Base-by-base conservation (phyloP, 768 basidiomycete species). In the Royoungia palumana region DNA sequence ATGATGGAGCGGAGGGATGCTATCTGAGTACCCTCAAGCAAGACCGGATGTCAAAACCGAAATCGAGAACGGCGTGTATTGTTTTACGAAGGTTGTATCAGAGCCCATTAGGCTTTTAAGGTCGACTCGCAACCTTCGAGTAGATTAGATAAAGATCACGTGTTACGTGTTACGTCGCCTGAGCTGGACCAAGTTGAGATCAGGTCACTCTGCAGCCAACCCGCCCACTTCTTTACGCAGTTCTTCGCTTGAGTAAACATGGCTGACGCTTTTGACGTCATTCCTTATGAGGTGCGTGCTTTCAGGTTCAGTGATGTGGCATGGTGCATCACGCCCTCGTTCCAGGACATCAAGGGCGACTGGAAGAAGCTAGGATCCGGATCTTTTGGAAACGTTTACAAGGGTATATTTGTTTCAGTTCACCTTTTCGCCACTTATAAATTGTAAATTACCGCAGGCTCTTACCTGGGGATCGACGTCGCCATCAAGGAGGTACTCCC, bases 401-500 rank as follows among this genome's bases (percentile, higher is more conserved):
- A 88, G 70, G 89, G 69, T 52, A 8, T 10, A 13, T 49, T 63
- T 51, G 55, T 59, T 28, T 36, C 11, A 9, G 17, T 9, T 4
- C 14, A 36, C 21, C 12, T 24, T 21, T 11, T 16, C 12, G 24
- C 43, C 16, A 20, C 47, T 60, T 37, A 63, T 22, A 38, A 12
- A 27, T 60, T 37, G 61, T 22, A 38, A 12, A 27, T 7, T 24
- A 28, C 35, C 14, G n/a, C 59, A 90, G 92, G 87, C 3, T 79
- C 70, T 24, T 99, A 99, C 71, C 85, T 99, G 30, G 96, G 96
- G 8, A 90, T 96, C 56, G 90, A 96, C 55, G 89, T 96, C 30
- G 94, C 94, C 28, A 91, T 97, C 69, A 96, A 96, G 68, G 94
- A 98, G 71, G 93, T 98, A 4, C 75, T 96, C 8, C 92, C 92